Evolutionary conservation across 176 grass and related monocot species (phyloP).

Genomic region (Avena sativa): DNA sequence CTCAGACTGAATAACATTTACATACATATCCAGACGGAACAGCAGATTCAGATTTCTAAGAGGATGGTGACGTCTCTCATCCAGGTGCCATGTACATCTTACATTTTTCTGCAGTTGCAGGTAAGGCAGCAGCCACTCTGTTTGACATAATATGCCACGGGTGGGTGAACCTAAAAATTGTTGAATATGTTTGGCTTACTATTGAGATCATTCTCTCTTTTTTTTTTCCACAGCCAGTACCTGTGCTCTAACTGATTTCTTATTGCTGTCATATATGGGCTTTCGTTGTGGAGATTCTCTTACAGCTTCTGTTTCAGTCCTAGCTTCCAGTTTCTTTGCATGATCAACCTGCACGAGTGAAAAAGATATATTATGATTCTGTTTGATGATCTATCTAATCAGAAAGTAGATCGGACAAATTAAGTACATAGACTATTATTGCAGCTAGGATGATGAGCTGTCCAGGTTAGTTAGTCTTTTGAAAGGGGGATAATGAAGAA

Average conservation of each 20-base stretch:
- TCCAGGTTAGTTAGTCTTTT: slow-evolving; percentile 29
- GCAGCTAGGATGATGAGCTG: slow-evolving; percentile 17
- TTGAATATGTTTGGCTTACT: slow-evolving; percentile 4
- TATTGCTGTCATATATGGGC: background rate
- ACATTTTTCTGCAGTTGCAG: slow-evolving; percentile 44
- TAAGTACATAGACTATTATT: background rate
- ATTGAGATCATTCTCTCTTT: background rate
- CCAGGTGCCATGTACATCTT: slow-evolving; percentile 22
- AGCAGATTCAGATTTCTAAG: slow-evolving; percentile 33
- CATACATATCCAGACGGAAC: background rate
- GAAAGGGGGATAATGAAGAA: background rate
- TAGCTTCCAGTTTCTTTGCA: slow-evolving; percentile 27
- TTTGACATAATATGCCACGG: slow-evolving; percentile 38
- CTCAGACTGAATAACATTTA: background rate
- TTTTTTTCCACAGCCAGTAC: background rate
- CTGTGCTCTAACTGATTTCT: slow-evolving; percentile 7
- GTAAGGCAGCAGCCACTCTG: slow-evolving; percentile 36
- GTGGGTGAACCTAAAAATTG: slow-evolving; percentile 23
- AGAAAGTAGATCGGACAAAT: background rate
- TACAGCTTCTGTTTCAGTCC: background rate
- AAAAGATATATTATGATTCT: background rate
- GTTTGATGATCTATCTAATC: background rate
- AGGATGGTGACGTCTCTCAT: slow-evolving; percentile 1
- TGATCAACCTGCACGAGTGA: background rate
- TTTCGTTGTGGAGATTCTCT: background rate